These are phyloP conservation scores for Backusella sp. DNA, from an alignment of 192 early-diverging fungal genomes.

Conservation along the genomic window DNA sequence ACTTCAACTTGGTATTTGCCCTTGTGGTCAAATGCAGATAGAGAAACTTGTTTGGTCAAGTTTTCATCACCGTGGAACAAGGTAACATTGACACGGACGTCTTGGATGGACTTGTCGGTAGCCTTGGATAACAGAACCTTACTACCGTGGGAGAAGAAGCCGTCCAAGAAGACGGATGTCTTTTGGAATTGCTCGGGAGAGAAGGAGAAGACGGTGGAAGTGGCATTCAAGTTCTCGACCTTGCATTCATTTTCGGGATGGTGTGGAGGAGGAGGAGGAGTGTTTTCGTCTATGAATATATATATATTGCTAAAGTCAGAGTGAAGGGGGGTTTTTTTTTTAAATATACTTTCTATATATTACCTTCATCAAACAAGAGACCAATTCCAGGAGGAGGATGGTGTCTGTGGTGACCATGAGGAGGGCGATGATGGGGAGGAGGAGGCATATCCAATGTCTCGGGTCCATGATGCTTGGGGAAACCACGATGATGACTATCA, in stretches of 20 bases:
- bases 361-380: neutral
- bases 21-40: slow-evolving; percentile 25
- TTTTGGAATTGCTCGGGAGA: slow-evolving; percentile 29
- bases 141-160: slow-evolving; percentile 10
- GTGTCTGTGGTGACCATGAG: neutral
- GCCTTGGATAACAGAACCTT: neutral
- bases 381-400: neutral
- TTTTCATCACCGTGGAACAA: slow-evolving; percentile 6
- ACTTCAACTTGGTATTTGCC: slow-evolving; percentile 29
- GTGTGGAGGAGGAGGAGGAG: neutral
- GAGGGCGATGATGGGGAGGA: neutral
- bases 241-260: slow-evolving; percentile 9
- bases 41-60: neutral
- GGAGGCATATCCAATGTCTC: neutral
- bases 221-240: neutral
- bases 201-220: slow-evolving; percentile 19
- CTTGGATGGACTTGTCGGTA: neutral
- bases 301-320: neutral
- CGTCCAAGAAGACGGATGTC: slow-evolving; percentile 13
- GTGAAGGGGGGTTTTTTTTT: no score
- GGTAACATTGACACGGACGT: slow-evolving; percentile 24
- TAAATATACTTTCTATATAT: neutral
- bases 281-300: neutral
- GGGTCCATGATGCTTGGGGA: neutral
- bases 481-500: neutral